These are phyloP conservation scores for Eragrostis curvula DNA, from an alignment of 176 grass and related monocot species.

Conservation along the genomic window DNA sequence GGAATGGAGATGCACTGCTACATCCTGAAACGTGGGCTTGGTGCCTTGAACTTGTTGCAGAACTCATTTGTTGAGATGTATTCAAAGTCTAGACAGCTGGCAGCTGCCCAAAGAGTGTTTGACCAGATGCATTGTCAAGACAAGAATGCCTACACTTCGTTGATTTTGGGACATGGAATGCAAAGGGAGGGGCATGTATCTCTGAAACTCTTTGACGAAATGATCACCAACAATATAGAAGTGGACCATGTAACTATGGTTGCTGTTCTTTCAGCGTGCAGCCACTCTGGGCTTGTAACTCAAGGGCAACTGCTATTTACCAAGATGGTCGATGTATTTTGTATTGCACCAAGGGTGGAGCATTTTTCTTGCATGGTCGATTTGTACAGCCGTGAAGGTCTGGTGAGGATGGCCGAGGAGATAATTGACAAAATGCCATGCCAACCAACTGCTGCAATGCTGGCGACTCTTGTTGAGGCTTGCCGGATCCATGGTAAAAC, in stretches of 20 bases:
- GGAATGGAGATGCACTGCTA: constrained; percentile 67
- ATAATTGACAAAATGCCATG: constrained; percentile 56
- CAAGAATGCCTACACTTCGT: constrained; percentile 56
- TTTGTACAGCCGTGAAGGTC: constrained; percentile 65
- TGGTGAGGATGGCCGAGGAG: constrained; percentile 60
- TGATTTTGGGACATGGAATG: constrained; percentile 69
- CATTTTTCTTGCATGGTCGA: constrained; percentile 75
- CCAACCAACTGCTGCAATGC: constrained; percentile 67
- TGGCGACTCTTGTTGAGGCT: constrained; percentile 68
- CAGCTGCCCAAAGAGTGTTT: constrained; percentile 52
- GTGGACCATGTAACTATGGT: constrained; percentile 74
- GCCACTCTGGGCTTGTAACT: constrained; percentile 60
- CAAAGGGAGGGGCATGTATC: constrained; percentile 59
- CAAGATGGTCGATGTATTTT: constrained; percentile 57
- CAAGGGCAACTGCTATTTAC: constrained; percentile 60
- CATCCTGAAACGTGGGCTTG: constrained; percentile 56
- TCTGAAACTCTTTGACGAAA: constrained; percentile 62
- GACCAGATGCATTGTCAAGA: constrained; percentile 52
- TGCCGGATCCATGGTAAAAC: constrained; percentile 54
- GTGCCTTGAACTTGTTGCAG: constrained; percentile 46
- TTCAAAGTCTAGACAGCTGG: constrained; percentile 49
- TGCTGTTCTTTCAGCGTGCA: constrained; percentile 70
- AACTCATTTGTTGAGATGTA: constrained; percentile 74
- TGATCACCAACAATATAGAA: constrained; percentile 49
- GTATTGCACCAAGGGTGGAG: constrained; percentile 57